Percentiles rank a stretch among this genome's conserved stretches.
Evolutionary conservation across 768 basidiomycete species (phyloP).

Genomic region (Podaxis pistillaris): DNA sequence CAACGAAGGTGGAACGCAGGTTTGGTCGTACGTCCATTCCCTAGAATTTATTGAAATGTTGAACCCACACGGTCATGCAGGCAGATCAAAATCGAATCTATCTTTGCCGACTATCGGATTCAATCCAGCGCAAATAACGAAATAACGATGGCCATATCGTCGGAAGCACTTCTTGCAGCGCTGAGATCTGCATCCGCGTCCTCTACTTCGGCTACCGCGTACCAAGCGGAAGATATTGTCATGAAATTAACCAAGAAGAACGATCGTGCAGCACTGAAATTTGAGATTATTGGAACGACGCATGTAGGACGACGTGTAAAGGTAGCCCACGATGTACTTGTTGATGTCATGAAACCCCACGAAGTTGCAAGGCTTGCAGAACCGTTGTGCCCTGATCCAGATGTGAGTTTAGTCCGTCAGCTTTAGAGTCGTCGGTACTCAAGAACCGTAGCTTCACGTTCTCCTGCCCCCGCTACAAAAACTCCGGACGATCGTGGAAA

Average conservation of each 20-base stretch:
- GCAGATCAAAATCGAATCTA: conserved; percentile 61
- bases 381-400: conserved; percentile 83
- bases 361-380: conserved; percentile 75
- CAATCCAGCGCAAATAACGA: conserved; percentile 84
- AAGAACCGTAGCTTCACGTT: conserved; percentile 60
- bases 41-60: background rate
- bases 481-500: conserved; percentile 77
- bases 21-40: conserved; percentile 57
- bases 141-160: conserved; percentile 70
- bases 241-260: conserved; percentile 89
- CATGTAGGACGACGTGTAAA: conserved; percentile 61
- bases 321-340: conserved; percentile 78
- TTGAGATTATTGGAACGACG: conserved; percentile 69
- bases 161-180: conserved; percentile 73
- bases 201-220: conserved; percentile 36
- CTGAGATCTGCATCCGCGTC: conserved; percentile 63
- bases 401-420: conserved; percentile 45
- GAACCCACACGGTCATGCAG: conserved; percentile 26
- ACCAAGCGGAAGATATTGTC: conserved; percentile 63
- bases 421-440: background rate
- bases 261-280: conserved; percentile 71
- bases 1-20: conserved; percentile 83
- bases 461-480: conserved; percentile 72
- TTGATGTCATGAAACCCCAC: conserved; percentile 73
- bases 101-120: conserved; percentile 79